Percentiles rank a stretch among this genome's conserved stretches.
phyloP scores from a whole-genome alignment of 2,329 filamentous ascomycete species.

The Didymella lethalis region DNA sequence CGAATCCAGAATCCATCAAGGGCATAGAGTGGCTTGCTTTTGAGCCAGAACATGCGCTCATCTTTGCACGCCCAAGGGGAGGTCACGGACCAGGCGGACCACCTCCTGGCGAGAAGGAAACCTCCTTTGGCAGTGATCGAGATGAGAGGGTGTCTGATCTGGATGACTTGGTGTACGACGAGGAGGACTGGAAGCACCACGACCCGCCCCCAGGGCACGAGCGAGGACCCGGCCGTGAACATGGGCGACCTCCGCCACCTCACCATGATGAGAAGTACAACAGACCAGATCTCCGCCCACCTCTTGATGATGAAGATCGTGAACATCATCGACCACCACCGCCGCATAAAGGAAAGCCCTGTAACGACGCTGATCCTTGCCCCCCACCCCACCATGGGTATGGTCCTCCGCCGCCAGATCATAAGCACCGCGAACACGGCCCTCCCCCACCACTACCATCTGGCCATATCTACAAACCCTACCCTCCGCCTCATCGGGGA shows the following conservation, averaged over 20 bases:
- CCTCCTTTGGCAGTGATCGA: neutral
- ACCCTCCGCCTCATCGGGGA: slow-evolving; percentile 20
- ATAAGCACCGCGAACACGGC: slow-evolving; percentile 9
- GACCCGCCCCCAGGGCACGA: neutral
- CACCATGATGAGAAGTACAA: neutral
- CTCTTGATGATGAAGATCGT: too few relatives aligned
- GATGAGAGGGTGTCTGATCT: neutral
- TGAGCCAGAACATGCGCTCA: slow-evolving; percentile 75
- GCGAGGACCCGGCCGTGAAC: neutral
- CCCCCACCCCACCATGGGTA: neutral
- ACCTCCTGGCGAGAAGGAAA: slow-evolving; percentile 11
- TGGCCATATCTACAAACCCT: slow-evolving; percentile 15
- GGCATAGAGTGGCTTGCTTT: slow-evolving; percentile 77
- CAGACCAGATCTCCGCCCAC: neutral
- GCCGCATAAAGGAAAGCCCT: neutral
- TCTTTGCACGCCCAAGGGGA: slow-evolving; percentile 61
- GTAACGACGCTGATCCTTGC: slow-evolving; percentile 1
- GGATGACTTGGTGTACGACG: neutral
- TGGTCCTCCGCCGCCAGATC: neutral
- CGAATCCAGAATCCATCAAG: slow-evolving; percentile 55
- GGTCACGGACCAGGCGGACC: slow-evolving; percentile 6
- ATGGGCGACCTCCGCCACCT: slow-evolving; percentile 4
- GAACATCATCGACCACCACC: neutral
- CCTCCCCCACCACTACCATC: slow-evolving; percentile 19
- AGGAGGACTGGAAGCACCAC: neutral